phyloP scores from a whole-genome alignment of 2,329 filamentous ascomycete species.

The Bipolaris oryzae region DNA sequence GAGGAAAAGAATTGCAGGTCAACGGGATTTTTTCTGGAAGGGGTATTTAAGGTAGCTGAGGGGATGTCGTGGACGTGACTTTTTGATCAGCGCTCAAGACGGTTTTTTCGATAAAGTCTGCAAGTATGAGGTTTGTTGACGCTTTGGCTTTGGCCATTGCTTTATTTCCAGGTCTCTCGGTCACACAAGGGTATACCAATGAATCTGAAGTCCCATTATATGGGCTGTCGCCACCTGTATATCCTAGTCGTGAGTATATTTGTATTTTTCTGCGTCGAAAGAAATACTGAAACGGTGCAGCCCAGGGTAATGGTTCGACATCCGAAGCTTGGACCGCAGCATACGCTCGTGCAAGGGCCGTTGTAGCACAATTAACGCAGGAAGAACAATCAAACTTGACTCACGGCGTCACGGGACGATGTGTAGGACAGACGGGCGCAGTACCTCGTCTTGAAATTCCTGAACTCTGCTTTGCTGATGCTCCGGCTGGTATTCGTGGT shows the following conservation, averaged over 20 bases:
- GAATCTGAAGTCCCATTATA: constrained; percentile 39
- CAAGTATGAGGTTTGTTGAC: constrained; percentile 16
- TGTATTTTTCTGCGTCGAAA: background rate
- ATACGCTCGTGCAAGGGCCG: constrained; percentile 45
- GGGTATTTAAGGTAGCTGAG: background rate
- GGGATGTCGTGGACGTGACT: background rate
- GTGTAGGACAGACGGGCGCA: constrained; percentile 46
- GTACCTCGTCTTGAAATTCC: constrained; percentile 47
- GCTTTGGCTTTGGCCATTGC: constrained; percentile 10
- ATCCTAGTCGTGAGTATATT: constrained; percentile 34
- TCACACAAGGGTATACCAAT: constrained; percentile 32
- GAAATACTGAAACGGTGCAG: constrained; percentile 17
- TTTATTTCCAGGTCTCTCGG: constrained; percentile 13
- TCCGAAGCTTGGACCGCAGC: constrained; percentile 34
- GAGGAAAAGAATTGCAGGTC: background rate
- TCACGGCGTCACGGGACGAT: constrained; percentile 40
- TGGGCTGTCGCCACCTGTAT: constrained; percentile 38
- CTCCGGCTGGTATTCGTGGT: constrained; percentile 41
- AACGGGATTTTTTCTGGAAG: too few species aligned
- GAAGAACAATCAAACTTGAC: constrained; percentile 53
- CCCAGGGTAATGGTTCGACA: constrained; percentile 32
- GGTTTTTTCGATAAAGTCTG: background rate
- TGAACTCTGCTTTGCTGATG: constrained; percentile 49
- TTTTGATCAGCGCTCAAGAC: background rate
- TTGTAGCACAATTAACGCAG: constrained; percentile 50